Percentiles rank a stretch among this genome's conserved stretches.
Evolutionary conservation across 208 protist species (phyloP).

Genomic region (Leishmania gerbilli): DNA sequence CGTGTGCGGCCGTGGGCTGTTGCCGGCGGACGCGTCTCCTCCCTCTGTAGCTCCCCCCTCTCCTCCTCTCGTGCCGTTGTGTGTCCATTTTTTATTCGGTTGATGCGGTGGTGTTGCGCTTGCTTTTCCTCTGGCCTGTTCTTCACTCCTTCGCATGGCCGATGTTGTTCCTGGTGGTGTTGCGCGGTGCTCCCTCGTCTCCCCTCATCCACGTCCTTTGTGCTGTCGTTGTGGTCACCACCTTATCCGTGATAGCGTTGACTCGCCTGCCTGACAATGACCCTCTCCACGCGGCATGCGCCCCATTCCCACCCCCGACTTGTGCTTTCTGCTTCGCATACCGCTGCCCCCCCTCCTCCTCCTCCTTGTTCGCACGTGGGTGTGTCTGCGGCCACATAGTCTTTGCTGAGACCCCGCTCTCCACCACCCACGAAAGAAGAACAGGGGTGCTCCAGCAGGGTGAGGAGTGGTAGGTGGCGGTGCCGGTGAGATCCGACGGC

Average conservation of each 20-base stretch:
- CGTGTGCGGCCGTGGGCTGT: background rate
- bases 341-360: background rate
- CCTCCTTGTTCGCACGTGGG: background rate
- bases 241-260: background rate
- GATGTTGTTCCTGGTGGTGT: background rate
- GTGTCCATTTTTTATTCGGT: background rate
- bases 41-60: background rate
- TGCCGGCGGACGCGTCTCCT: background rate
- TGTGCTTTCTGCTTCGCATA: background rate
- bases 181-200: background rate
- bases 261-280: background rate
- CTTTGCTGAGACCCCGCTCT: background rate
- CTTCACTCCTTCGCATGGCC: background rate
- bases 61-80: background rate
- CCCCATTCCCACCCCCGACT: background rate
- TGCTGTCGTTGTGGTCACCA: background rate
- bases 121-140: background rate
- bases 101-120: background rate
- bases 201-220: too few relatives aligned
- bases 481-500: background rate
- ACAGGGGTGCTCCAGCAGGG: background rate
- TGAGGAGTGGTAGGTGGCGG: background rate
- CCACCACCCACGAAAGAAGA: background rate
- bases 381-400: background rate
- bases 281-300: background rate